Base-by-base conservation (phyloP, 139 green algal species). In the Dunaliella primolecta region DNA sequence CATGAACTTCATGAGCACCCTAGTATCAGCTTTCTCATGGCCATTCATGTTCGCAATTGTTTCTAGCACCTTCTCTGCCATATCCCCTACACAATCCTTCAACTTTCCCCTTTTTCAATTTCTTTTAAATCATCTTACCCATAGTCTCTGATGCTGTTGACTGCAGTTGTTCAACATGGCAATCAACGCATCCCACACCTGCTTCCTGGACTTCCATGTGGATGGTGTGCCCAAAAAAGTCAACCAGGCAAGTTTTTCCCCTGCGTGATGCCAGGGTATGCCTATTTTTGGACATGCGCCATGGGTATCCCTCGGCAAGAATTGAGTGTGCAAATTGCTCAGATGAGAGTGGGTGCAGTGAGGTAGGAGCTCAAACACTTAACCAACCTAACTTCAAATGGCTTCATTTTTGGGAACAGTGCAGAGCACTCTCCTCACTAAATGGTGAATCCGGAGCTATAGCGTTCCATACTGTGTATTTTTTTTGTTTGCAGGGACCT, bases 131-230 rank as follows among this genome's bases (percentile, higher is more conserved):
- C n/a, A n/a, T n/a, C n/a, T n/a, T n/a, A n/a, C n/a, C n/a, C n/a
- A n/a, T n/a, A n/a, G n/a, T n/a, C n/a, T n/a, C n/a, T n/a, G n/a
- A n/a, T n/a, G n/a, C n/a, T n/a, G n/a, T n/a, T n/a, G n/a, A n/a
- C 11, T 78, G 84, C 84, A 89, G 88, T 83, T 93, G 74, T 90
- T 91, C 81, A 89, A 89, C 80, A 87, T 91, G 84, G 80, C 86
- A 3, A 55, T 91, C 24, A 86, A 75, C 33, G 83, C 90, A 0
- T 35, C 83, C 29, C 75, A 89, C 21, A 2, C 78, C 20, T 91
- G 88, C 88, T 91, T 90, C 30, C 75, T 34, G 21, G 84, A 87
- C 81, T 46, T 89, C 23, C 80, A 36, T 37, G 86, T 91, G 24
- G 86, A 93, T 38, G 88, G 86, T 3, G 55, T 84, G 56, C 71